A percentile compares a stretch with the other conserved stretches of the same genome.
Evolutionary conservation across 768 basidiomycete genomes (phyloP).

Genomic region (Mrakia blollopis): DNA sequence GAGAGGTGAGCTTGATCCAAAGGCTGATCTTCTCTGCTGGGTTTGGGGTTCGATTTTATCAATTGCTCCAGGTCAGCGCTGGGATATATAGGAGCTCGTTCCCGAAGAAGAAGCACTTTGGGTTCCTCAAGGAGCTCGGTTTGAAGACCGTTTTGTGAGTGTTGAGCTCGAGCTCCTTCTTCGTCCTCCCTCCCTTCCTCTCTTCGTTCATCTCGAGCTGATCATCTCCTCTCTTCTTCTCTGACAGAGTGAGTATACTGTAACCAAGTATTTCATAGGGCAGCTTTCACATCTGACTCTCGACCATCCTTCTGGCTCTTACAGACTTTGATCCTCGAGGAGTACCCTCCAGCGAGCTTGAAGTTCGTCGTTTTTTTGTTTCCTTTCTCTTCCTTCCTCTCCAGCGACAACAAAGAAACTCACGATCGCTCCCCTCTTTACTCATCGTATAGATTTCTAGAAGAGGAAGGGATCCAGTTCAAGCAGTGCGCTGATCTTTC

Average conservation of each 20-base stretch:
- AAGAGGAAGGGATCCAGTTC: constrained; percentile 45
- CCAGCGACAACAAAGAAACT: background rate
- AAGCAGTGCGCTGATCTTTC: constrained; percentile 33
- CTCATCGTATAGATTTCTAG: constrained; percentile 37
- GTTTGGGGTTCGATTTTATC: too few relatives aligned
- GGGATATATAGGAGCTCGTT: constrained; percentile 45
- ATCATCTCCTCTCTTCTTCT: background rate
- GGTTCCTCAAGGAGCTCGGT: constrained; percentile 44
- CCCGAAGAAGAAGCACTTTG: constrained; percentile 44
- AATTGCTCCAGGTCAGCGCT: constrained; percentile 8
- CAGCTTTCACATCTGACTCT: background rate
- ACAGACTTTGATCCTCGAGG: constrained; percentile 44
- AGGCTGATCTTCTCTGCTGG: background rate
- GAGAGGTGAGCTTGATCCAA: background rate
- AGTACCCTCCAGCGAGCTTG: constrained; percentile 46
- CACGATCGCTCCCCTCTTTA: background rate
- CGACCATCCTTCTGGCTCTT: constrained; percentile 23
- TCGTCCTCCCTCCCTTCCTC: background rate
- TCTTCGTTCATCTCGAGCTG: background rate
- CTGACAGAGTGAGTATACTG: background rate
- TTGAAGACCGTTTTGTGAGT: constrained; percentile 47
- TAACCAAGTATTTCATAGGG: too few relatives aligned
- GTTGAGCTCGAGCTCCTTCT: background rate
- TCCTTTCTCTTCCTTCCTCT: background rate
- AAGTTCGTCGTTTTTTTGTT: constrained; percentile 27